Conservation (phyloP, 768 basidiomycete species). For the Leccinum olivaceopallidum region DNA sequence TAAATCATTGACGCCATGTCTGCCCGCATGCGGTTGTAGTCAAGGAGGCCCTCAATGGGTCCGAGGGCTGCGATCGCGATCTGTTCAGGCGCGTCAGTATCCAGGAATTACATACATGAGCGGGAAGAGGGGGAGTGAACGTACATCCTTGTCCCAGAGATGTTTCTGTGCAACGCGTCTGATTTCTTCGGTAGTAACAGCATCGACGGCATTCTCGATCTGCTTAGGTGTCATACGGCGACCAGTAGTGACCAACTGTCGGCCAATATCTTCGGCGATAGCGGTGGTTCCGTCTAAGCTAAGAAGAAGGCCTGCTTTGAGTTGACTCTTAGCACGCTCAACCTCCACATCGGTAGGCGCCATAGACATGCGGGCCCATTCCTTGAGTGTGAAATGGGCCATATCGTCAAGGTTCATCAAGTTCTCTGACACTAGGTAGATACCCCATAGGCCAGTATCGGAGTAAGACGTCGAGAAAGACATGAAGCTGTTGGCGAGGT, state of each 20-base stretch:
- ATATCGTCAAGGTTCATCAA: conserved; percentile 91
- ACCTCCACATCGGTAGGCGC: conserved; percentile 84
- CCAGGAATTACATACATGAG: conserved; percentile 4
- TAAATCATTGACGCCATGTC: conserved; percentile 82
- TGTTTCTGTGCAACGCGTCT: conserved; percentile 95
- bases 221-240: conserved; percentile 88
- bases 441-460: conserved; percentile 98
- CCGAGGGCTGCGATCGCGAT: conserved; percentile 89
- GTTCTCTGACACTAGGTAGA: conserved; percentile 97
- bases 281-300: conserved; percentile 95
- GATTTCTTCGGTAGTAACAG: conserved; percentile 86
- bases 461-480: conserved; percentile 98
- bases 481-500: conserved; percentile 99
- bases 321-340: conserved; percentile 97
- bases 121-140: conserved; percentile 28
- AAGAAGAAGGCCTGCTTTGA: conserved; percentile 91
- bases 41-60: conserved; percentile 86
- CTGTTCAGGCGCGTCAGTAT: conserved; percentile 36
- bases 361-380: conserved; percentile 95
- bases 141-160: conserved; percentile 93
- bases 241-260: conserved; percentile 94
- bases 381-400: conserved; percentile 89
- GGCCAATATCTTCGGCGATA: conserved; percentile 97
- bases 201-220: conserved; percentile 91
- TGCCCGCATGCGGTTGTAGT: conserved; percentile 87